Conservation (phyloP, 2,329 filamentous ascomycete species). For the Microcyclosporella mali region DNA sequence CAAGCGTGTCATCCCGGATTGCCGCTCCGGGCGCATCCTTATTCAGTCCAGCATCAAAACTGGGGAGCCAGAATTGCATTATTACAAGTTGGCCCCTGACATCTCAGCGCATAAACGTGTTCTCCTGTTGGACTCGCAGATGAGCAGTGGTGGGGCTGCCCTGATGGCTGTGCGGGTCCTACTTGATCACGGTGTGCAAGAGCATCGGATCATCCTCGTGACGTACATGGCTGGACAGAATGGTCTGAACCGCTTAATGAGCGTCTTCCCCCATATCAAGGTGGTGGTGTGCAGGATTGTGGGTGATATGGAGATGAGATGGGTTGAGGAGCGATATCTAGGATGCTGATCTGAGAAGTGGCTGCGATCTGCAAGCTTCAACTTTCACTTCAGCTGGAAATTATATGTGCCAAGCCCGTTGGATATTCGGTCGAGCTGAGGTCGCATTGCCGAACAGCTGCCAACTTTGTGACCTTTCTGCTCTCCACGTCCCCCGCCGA, state of each 20-base stretch:
- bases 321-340: constrained; percentile 86
- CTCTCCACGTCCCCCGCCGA: not conserved
- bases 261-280: constrained; percentile 80
- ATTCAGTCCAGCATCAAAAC: constrained; percentile 78
- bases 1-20: constrained; percentile 86
- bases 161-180: constrained; percentile 96
- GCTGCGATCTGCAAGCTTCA: not conserved
- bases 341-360: constrained; percentile 56
- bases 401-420: not conserved
- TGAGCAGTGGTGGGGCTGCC: constrained; percentile 78
- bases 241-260: constrained; percentile 76
- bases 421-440: not conserved
- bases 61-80: constrained; percentile 89
- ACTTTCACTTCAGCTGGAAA: not conserved
- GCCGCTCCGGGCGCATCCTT: constrained; percentile 77
- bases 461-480: not conserved
- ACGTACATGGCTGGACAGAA: constrained; percentile 84
- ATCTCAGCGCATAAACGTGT: constrained; percentile 73
- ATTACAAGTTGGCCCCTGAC: constrained; percentile 69
- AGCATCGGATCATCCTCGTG: constrained; percentile 82
- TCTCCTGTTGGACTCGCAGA: constrained; percentile 84
- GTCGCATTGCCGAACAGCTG: not conserved
- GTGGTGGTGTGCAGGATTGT: constrained; percentile 81
- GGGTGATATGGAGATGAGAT: constrained; percentile 74
- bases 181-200: constrained; percentile 82